Conservation (phyloP, 1,139 yeast genomes). For the Groenewaldozyma auringiensis region DNA sequence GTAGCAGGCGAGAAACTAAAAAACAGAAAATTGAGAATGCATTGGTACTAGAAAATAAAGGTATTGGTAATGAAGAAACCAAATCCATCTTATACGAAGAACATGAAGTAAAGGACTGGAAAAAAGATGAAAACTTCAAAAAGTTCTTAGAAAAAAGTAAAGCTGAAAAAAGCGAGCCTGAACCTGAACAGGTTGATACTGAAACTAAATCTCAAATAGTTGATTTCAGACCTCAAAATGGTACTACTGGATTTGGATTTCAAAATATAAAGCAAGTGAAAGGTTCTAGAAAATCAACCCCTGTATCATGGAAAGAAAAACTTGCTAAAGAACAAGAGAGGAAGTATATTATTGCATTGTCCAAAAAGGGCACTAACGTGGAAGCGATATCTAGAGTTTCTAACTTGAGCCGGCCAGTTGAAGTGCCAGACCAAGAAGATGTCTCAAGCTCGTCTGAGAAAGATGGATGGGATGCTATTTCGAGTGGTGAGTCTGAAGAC, state of each 20-base stretch:
- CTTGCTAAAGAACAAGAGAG: slow-evolving; percentile 40
- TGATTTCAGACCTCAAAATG: slow-evolving; percentile 63
- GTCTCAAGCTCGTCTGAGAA: neutral
- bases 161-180: slow-evolving; percentile 4
- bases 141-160: slow-evolving; percentile 7
- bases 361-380: slow-evolving; percentile 6
- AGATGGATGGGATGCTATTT: neutral
- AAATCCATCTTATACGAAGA: slow-evolving; percentile 56
- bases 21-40: slow-evolving; percentile 71
- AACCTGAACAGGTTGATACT: slow-evolving; percentile 8
- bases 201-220: slow-evolving; percentile 47
- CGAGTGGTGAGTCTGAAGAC: slow-evolving; percentile 17
- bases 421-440: neutral
- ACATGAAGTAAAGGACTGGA: slow-evolving; percentile 59
- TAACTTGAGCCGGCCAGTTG: neutral
- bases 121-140: slow-evolving; percentile 31
- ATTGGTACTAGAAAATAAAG: slow-evolving; percentile 61
- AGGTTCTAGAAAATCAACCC: slow-evolving; percentile 35
- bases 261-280: slow-evolving; percentile 43
- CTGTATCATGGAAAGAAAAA: slow-evolving; percentile 52
- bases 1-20: slow-evolving; percentile 67
- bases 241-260: slow-evolving; percentile 57
- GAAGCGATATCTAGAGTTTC: neutral
- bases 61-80: slow-evolving; percentile 60
- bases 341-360: slow-evolving; percentile 33